Evolutionary conservation across 805 yeast genomes (phyloP).

Genomic region (Sugiyamaella mastotermitis): DNA sequence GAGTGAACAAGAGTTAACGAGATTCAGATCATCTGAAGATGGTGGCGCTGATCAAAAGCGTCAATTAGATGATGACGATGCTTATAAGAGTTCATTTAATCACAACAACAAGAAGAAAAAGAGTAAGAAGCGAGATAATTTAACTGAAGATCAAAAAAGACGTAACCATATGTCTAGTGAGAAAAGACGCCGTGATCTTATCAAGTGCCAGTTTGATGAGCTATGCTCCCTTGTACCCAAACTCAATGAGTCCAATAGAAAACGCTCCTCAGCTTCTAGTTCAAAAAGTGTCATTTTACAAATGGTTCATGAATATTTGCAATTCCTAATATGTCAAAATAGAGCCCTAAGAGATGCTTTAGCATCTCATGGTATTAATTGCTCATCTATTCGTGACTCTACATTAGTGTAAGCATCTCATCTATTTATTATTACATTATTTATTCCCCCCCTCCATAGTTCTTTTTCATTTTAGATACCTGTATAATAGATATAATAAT

Average conservation of each 20-base stretch:
- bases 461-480: no score
- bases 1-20: no score
- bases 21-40: no score
- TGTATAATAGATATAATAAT: no score
- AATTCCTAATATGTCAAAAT: slow-evolving; percentile 23
- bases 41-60: no score
- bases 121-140: slow-evolving; percentile 14
- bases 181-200: slow-evolving; percentile 34
- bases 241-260: slow-evolving; percentile 9
- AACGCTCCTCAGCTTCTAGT: slow-evolving; percentile 6
- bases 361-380: slow-evolving; percentile 16
- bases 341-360: slow-evolving; percentile 21
- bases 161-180: slow-evolving; percentile 35
- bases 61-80: no score
- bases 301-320: slow-evolving; percentile 23
- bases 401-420: not conserved
- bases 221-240: slow-evolving; percentile 33
- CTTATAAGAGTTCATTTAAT: no score
- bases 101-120: no score
- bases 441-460: slow-evolving; percentile 1
- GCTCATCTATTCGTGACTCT: slow-evolving; percentile 13
- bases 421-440: not conserved
- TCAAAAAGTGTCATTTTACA: slow-evolving; percentile 27
- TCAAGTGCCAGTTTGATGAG: slow-evolving; percentile 33
- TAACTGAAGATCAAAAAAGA: slow-evolving; percentile 33